Percentiles rank a stretch among this genome's conserved stretches.
These are phyloP conservation scores for Pterulicium gracile DNA, from an alignment of 1,284 basidiomycete species.

Conservation along the genomic window DNA sequence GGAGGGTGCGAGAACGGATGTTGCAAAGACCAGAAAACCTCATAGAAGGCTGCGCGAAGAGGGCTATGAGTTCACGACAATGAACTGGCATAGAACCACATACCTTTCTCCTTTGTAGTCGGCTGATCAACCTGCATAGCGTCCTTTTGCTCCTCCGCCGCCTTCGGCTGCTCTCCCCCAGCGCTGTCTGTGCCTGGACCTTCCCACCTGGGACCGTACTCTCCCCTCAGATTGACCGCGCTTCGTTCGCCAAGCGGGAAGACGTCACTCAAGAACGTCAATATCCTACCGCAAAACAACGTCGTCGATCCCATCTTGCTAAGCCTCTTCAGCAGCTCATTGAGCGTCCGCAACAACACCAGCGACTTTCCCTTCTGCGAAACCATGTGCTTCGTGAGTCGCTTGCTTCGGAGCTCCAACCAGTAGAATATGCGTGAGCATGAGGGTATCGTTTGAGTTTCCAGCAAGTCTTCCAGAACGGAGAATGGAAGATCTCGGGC, in stretches of 20 bases:
- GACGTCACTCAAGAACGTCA: constrained; percentile 76
- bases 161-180: constrained; percentile 18
- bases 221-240: constrained; percentile 83
- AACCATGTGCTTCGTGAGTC: constrained; percentile 65
- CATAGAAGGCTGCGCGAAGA: constrained; percentile 60
- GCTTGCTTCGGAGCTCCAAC: constrained; percentile 60
- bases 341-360: constrained; percentile 72
- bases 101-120: constrained; percentile 28
- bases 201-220: constrained; percentile 75
- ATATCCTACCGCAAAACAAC: constrained; percentile 79
- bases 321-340: constrained; percentile 76
- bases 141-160: constrained; percentile 38
- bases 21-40: constrained; percentile 79
- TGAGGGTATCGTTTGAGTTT: constrained; percentile 70
- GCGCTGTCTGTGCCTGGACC: constrained; percentile 17
- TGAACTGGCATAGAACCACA: constrained; percentile 13
- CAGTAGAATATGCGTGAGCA: constrained; percentile 79
- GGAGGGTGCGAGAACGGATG: constrained; percentile 65
- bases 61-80: constrained; percentile 5
- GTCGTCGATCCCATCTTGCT: constrained; percentile 77
- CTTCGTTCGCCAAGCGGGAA: constrained; percentile 84
- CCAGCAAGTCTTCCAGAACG: constrained; percentile 66
- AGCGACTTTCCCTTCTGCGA: constrained; percentile 83
- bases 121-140: neutral
- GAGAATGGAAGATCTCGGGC: constrained; percentile 46